These are phyloP conservation scores for Coemansia sp. DNA, from an alignment of 192 early-diverging fungal species.

Conservation along the genomic window DNA sequence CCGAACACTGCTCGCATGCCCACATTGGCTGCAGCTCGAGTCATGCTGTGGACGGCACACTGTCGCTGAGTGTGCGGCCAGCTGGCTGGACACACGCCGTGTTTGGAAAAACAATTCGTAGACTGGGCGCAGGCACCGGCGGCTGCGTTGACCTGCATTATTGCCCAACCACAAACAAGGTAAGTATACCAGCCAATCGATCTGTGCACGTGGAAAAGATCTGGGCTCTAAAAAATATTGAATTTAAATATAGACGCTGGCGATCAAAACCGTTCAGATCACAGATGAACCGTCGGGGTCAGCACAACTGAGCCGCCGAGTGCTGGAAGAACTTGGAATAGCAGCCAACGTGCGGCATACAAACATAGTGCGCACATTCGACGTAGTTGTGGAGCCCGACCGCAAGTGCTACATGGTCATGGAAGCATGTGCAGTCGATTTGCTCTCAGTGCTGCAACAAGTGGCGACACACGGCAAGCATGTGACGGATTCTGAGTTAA, in stretches of 20 bases:
- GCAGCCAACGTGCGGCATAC: slow-evolving; percentile 59
- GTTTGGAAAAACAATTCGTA: slow-evolving; percentile 31
- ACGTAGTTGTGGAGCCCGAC: slow-evolving; percentile 64
- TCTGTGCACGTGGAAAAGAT: not conserved
- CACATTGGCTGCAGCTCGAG: slow-evolving; percentile 4
- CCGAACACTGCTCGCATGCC: not conserved
- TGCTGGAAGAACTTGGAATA: slow-evolving; percentile 46
- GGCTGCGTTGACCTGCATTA: slow-evolving; percentile 46
- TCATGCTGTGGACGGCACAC: slow-evolving; percentile 41
- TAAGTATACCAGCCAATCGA: slow-evolving; percentile 3
- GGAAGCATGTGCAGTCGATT: slow-evolving; percentile 85
- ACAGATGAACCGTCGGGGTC: slow-evolving; percentile 1
- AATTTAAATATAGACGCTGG: slow-evolving; percentile 31
- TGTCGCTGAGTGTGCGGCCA: slow-evolving; percentile 36
- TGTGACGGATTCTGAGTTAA: slow-evolving; percentile 39
- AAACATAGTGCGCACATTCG: slow-evolving; percentile 69
- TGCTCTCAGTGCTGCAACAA: slow-evolving; percentile 72
- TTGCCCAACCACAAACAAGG: slow-evolving; percentile 14
- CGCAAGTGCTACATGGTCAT: slow-evolving; percentile 65
- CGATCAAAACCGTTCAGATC: slow-evolving; percentile 37
- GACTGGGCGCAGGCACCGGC: slow-evolving; percentile 53
- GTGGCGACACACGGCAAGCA: slow-evolving; percentile 48
- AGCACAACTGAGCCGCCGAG: slow-evolving; percentile 20
- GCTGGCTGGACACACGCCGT: slow-evolving; percentile 36
- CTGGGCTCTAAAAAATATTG: not conserved